Evolutionary conservation across 352 stramenopile species (phyloP), one percentile per base, ranked within the genome.

Genomic region (Thalassiosira ordinaria): DNA sequence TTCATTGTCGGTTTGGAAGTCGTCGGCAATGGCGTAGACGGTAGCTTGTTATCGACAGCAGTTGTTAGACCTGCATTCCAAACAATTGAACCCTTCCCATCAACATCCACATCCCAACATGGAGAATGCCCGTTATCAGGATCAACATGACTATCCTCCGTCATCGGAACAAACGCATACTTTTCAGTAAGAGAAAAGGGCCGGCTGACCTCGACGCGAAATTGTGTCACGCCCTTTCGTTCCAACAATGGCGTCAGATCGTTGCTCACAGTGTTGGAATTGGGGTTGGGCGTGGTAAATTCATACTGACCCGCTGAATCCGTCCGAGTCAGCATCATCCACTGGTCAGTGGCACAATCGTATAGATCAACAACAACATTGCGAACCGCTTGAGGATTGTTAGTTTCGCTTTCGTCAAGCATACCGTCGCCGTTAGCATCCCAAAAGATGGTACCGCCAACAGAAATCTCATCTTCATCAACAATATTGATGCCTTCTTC

Each of bases 291-390:
- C 4, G 33, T 13, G 0, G 27, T 53, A n/a, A 78, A 78, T 60
- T 59, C 2, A 55, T 71, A 78, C n/a, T 75, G 26, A 26, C 75
- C 66, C 0, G 53, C 52, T 29, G 26, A 39, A 61, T 78, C 59
- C 9, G 67, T 66, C 44, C 75, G 57, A 24, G 67, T 78, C 7
- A 84, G 2, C 1, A 64, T 1, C 26, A 84, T 46, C 75, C 75
- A 84, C 8, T 57, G 44, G 9, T 20, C 0, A 35, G 61, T 33
- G 2, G 11, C 16, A n/a, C 75, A 84, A 46, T 78, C 52, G 29
- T 84, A 84, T 18, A 84, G 60, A 60, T 84, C 75, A 6, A 84
- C 67, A 1, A 76, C 51, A 37, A 82, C 57, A 41, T 73, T 76
- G 0, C 27, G 13, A n/a, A 74, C 31, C 16, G n/a, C 3, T 14